phyloP scores from a whole-genome alignment of 1,284 basidiomycete genomes.

The Malassezia yamatoensis region DNA sequence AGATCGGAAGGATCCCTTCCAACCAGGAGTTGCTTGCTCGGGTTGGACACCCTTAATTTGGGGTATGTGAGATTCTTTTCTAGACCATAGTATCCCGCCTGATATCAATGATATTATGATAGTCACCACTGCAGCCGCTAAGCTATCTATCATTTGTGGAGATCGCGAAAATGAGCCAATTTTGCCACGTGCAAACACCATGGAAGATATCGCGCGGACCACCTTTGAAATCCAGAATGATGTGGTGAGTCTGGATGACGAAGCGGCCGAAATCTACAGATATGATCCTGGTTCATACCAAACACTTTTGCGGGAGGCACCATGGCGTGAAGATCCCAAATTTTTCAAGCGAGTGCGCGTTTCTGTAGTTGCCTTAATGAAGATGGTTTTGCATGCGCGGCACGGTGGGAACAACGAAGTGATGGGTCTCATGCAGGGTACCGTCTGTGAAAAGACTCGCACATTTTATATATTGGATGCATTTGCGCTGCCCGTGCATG shows the following conservation, averaged over 20 bases:
- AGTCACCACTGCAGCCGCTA: neutral
- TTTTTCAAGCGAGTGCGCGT: slow-evolving; percentile 92
- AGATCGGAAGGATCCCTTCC: slow-evolving; percentile 22
- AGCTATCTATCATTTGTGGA: neutral
- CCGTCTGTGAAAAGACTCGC: slow-evolving; percentile 72
- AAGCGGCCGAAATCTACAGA: slow-evolving; percentile 36
- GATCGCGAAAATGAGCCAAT: slow-evolving; percentile 1
- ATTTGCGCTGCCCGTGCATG: slow-evolving; percentile 91
- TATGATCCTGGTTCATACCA: slow-evolving; percentile 67
- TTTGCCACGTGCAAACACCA: slow-evolving; percentile 1
- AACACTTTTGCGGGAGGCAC: slow-evolving; percentile 61
- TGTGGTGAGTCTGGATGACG: slow-evolving; percentile 49
- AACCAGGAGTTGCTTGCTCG: slow-evolving; percentile 22
- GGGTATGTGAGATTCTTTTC: neutral
- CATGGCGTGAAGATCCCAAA: slow-evolving; percentile 81
- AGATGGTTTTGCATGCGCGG: slow-evolving; percentile 98
- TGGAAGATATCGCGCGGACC: slow-evolving; percentile 55
- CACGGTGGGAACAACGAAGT: slow-evolving; percentile 96
- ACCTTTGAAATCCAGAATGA: slow-evolving; percentile 77
- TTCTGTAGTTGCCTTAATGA: slow-evolving; percentile 86
- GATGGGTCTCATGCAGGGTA: slow-evolving; percentile 98
- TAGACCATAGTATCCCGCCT: neutral
- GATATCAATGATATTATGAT: neutral
- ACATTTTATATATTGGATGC: slow-evolving; percentile 75
- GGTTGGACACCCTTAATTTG: slow-evolving; percentile 19